These are phyloP conservation scores for Gloeopeniophorella convolvens DNA, from an alignment of 768 basidiomycete genomes.

Conservation along the genomic window DNA sequence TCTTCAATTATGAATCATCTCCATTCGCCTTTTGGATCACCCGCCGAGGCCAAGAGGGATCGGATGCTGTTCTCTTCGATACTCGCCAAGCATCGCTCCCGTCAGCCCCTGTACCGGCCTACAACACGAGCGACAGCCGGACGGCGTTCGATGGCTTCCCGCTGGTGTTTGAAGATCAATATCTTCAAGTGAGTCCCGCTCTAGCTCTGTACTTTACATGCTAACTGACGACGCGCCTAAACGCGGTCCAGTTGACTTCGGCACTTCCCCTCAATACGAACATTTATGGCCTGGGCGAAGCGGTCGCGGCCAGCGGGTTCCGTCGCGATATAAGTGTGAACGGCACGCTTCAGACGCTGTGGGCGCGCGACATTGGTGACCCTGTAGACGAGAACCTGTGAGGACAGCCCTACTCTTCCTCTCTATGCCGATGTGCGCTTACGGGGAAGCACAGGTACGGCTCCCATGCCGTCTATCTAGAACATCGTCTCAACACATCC, in stretches of 20 bases:
- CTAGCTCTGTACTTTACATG: not conserved
- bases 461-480: constrained; percentile 65
- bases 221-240: not conserved
- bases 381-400: constrained; percentile 66
- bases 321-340: constrained; percentile 49
- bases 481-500: constrained; percentile 54
- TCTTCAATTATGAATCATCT: constrained; percentile 56
- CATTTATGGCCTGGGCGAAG: constrained; percentile 75
- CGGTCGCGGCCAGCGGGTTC: constrained; percentile 62
- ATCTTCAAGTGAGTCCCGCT: constrained; percentile 67
- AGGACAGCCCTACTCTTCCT: constrained; percentile 28
- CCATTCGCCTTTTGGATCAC: constrained; percentile 83
- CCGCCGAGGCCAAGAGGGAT: constrained; percentile 49
- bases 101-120: constrained; percentile 47
- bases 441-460: constrained; percentile 46
- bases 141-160: constrained; percentile 57
- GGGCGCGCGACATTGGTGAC: constrained; percentile 57
- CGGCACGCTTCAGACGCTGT: constrained; percentile 63
- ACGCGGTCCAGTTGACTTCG: constrained; percentile 44
- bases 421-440: not conserved
- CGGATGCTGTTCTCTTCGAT: constrained; percentile 59
- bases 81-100: constrained; percentile 61
- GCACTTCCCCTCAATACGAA: constrained; percentile 61
- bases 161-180: constrained; percentile 74
- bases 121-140: constrained; percentile 35